Evolutionary conservation across 2,329 filamentous ascomycete species (phyloP).

Genomic region (Calonectria naviculata): DNA sequence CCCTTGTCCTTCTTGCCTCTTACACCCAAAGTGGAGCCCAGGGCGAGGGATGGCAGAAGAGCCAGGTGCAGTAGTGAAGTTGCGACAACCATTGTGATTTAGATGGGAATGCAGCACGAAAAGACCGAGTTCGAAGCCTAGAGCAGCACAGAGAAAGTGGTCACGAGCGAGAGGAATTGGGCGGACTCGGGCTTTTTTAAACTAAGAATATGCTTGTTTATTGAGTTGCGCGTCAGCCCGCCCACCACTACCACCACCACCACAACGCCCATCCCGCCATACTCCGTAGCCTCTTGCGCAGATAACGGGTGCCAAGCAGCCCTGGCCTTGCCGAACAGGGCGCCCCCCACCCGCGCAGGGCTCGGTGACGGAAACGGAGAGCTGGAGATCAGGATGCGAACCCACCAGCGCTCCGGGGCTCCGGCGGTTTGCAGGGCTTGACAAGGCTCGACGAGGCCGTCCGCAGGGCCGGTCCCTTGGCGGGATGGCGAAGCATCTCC

Average conservation of each 20-base stretch:
- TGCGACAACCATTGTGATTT: constrained; percentile 28
- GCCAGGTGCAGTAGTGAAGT: constrained; percentile 31
- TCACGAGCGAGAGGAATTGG: neutral
- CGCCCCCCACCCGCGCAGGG: neutral
- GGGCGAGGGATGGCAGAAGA: constrained; percentile 29
- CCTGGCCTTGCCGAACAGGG: neutral
- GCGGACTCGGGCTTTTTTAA: neutral
- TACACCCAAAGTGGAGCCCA: constrained; percentile 25
- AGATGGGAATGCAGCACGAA: neutral
- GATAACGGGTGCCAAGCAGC: constrained; percentile 1
- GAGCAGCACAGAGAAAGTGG: neutral
- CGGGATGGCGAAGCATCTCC: constrained; percentile 22
- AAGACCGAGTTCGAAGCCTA: neutral
- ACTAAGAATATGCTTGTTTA: constrained; percentile 20
- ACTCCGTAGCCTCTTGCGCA: neutral
- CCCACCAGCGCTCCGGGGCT: neutral
- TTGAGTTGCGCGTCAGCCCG: neutral
- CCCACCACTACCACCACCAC: neutral
- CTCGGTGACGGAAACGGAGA: constrained; percentile 37
- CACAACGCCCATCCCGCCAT: neutral
- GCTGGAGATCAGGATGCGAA: neutral
- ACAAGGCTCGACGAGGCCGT: neutral
- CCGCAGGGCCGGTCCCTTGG: constrained; percentile 15
- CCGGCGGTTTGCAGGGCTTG: too few relatives aligned
- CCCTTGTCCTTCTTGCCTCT: constrained; percentile 9